Evolutionary conservation across 768 basidiomycete genomes (phyloP).

Genomic region (Lactarius akahatsu): DNA sequence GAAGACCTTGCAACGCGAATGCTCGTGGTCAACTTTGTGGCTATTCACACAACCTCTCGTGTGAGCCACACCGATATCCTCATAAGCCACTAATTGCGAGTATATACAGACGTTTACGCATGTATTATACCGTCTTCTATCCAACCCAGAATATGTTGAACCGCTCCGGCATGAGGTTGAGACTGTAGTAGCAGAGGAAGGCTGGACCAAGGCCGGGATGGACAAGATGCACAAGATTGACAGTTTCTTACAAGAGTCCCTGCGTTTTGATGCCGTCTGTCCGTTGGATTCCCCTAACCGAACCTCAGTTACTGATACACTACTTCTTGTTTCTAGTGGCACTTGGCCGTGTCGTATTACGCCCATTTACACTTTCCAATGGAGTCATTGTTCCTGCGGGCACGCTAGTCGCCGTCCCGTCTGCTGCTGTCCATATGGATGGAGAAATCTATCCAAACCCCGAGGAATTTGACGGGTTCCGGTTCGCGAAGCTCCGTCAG

Average conservation of each 20-base stretch:
- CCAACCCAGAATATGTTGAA: conserved; percentile 30
- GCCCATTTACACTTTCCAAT: conserved; percentile 37
- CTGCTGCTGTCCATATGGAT: conserved; percentile 41
- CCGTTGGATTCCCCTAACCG: not conserved
- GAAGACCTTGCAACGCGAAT: conserved; percentile 35
- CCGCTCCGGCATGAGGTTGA: conserved; percentile 32
- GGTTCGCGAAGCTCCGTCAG: conserved; percentile 39
- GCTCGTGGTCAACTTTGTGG: conserved; percentile 41
- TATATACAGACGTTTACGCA: conserved; percentile 10
- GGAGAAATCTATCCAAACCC: conserved; percentile 45
- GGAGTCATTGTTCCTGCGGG: conserved; percentile 43
- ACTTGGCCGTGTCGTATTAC: conserved; percentile 30
- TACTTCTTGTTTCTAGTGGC: conserved; percentile 19
- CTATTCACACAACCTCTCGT: conserved; percentile 39
- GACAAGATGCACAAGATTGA: conserved; percentile 32
- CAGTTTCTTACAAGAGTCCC: conserved; percentile 33
- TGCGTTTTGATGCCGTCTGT: conserved; percentile 24
- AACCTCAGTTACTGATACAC: not conserved
- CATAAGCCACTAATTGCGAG: not conserved
- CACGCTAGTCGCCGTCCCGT: conserved; percentile 37
- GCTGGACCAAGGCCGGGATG: conserved; percentile 21
- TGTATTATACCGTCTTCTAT: conserved; percentile 30
- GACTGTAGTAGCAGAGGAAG: conserved; percentile 25
- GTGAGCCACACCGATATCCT: conserved; percentile 24
- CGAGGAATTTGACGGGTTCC: conserved; percentile 41